These are phyloP conservation scores for Sporisorium sorghi DNA, from an alignment of 1,284 basidiomycete genomes.

Conservation along the genomic window DNA sequence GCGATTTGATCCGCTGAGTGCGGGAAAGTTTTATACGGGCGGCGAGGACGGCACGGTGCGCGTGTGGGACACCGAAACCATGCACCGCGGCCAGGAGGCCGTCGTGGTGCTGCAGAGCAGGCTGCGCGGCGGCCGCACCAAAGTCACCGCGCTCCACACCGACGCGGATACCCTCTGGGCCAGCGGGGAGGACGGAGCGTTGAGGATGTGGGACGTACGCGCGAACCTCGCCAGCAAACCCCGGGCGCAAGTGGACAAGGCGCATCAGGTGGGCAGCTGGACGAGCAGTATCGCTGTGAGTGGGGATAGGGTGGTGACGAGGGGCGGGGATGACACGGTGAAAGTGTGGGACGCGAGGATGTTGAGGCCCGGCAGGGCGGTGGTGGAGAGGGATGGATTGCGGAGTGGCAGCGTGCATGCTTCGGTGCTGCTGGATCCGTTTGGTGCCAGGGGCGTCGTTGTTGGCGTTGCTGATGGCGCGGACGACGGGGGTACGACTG, in stretches of 20 bases:
- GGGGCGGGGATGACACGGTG: constrained; percentile 91
- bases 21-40: constrained; percentile 85
- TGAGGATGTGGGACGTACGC: constrained; percentile 92
- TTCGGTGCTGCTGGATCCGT: constrained; percentile 86
- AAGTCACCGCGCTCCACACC: constrained; percentile 76
- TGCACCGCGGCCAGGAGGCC: constrained; percentile 79
- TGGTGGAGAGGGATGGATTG: constrained; percentile 76
- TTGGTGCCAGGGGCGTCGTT: constrained; percentile 85
- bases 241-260: constrained; percentile 86
- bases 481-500: background rate
- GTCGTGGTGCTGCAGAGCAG: constrained; percentile 97
- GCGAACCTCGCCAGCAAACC: constrained; percentile 88
- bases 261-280: constrained; percentile 84
- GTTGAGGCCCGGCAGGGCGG: constrained; percentile 82
- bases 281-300: constrained; percentile 86
- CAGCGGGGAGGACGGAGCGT: constrained; percentile 86
- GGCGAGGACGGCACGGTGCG: constrained; percentile 95
- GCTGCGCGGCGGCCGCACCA: constrained; percentile 92
- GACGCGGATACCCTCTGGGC: constrained; percentile 33
- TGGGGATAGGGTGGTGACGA: constrained; percentile 78
- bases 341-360: constrained; percentile 93
- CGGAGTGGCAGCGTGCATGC: constrained; percentile 88
- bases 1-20: constrained; percentile 88
- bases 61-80: constrained; percentile 93
- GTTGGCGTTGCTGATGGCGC: constrained; percentile 74